These are phyloP conservation scores for Colletotrichum ledebouriae DNA, from an alignment of 2,329 filamentous ascomycete species.

Conservation along the genomic window DNA sequence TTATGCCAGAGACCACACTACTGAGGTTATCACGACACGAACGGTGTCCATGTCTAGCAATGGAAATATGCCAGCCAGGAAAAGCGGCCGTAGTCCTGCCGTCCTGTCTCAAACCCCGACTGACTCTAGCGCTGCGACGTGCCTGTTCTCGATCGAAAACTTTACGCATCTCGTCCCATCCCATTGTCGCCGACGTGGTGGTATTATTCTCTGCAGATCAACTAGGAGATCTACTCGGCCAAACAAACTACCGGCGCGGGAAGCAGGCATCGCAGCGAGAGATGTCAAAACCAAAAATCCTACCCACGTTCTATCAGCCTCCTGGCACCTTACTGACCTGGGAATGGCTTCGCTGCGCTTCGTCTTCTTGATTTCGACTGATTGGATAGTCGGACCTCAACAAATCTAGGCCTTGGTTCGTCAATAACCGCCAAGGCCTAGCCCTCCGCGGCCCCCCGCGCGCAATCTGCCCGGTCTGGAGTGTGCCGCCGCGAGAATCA, in stretches of 20 bases:
- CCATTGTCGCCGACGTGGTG: too few relatives aligned
- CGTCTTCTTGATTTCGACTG: neutral
- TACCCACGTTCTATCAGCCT: conserved; percentile 12
- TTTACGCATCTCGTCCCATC: too few relatives aligned
- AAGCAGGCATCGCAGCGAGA: neutral
- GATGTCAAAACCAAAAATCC: neutral
- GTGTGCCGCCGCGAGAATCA: conserved; percentile 36
- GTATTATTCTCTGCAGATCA: too few relatives aligned
- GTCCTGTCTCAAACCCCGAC: too few relatives aligned
- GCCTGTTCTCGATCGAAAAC: too few relatives aligned
- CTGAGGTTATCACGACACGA: neutral
- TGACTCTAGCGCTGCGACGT: too few relatives aligned
- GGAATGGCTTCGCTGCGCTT: conserved; percentile 7
- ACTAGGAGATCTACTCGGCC: conserved; percentile 13
- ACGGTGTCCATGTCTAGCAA: too few relatives aligned
- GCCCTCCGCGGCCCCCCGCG: neutral
- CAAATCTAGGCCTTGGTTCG: neutral
- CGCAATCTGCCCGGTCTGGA: conserved; percentile 1
- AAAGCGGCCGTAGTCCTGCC: too few relatives aligned
- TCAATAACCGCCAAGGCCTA: neutral
- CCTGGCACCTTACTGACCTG: neutral
- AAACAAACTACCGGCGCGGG: conserved; percentile 28
- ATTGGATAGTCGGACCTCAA: conserved; percentile 8
- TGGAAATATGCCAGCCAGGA: too few relatives aligned
- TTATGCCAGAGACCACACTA: too few relatives aligned